Evolutionary conservation across 73 alveolate species (phyloP).

Genomic region (Paramecium sexaurelia): DNA sequence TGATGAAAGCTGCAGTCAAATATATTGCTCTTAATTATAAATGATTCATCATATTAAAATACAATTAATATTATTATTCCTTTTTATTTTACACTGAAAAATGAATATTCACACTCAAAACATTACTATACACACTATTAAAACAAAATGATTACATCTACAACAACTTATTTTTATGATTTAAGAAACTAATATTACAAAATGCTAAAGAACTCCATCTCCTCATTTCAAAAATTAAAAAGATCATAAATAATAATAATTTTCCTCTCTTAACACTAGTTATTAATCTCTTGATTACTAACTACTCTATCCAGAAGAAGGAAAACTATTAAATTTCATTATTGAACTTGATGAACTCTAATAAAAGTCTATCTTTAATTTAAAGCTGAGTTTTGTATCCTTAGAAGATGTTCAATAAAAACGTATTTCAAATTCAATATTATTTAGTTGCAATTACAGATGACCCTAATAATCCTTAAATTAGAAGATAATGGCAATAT

Average conservation of each 20-base stretch:
- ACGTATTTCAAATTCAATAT: not conserved
- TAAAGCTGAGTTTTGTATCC: not conserved
- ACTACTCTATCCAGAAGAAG: not conserved
- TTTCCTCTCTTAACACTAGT: not conserved
- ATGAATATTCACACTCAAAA: not conserved
- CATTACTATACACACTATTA: not conserved
- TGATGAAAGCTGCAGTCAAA: slow-evolving; percentile 38
- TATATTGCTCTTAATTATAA: slow-evolving; percentile 23
- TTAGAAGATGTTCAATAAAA: not conserved
- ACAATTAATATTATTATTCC: not conserved
- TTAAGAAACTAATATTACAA: not conserved
- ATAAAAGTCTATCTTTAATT: not conserved
- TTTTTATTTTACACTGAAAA: not conserved
- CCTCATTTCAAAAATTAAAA: not conserved
- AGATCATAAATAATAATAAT: not conserved
- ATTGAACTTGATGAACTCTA: not conserved
- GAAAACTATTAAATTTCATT: not conserved
- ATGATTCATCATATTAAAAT: not conserved
- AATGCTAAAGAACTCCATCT: not conserved
- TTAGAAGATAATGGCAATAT: not conserved
- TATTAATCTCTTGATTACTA: not conserved
- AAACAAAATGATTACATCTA: not conserved
- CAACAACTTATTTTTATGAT: not conserved
- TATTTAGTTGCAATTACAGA: not conserved
- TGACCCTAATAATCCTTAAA: slow-evolving; percentile 32